phyloP scores from a whole-genome alignment of 2,329 filamentous ascomycete genomes.

The Pseudodiploospora longispora region DNA sequence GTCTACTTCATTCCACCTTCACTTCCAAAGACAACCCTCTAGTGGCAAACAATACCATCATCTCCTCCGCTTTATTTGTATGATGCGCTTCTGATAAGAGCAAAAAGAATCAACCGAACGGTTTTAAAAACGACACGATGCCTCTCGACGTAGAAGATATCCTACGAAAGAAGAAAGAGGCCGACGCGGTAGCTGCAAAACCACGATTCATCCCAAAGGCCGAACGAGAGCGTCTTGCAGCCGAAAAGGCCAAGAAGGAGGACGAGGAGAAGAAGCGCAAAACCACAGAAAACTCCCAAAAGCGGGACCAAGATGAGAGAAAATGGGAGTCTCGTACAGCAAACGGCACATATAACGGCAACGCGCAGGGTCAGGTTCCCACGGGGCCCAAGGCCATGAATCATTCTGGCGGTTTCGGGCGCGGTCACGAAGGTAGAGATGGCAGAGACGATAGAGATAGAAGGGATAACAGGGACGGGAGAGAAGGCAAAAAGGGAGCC shows the following conservation, averaged over 20 bases:
- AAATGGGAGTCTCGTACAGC: slow-evolving; percentile 23
- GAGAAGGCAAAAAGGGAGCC: slow-evolving; percentile 25
- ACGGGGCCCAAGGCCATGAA: slow-evolving; percentile 64
- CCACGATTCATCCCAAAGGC: slow-evolving; percentile 82
- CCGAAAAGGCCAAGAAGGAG: slow-evolving; percentile 69
- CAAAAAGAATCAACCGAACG: too few relatives aligned
- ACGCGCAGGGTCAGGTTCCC: slow-evolving; percentile 37
- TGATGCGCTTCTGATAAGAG: too few relatives aligned
- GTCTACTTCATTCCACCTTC: background rate
- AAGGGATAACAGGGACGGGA: slow-evolving; percentile 32
- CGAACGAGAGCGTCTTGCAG: slow-evolving; percentile 69
- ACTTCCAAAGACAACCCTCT: background rate
- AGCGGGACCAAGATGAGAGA: slow-evolving; percentile 56
- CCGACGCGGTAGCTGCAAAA: slow-evolving; percentile 76
- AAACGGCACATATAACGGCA: slow-evolving; percentile 17
- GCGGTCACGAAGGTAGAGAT: slow-evolving; percentile 25
- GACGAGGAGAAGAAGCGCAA: slow-evolving; percentile 48
- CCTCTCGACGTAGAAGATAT: slow-evolving; percentile 76
- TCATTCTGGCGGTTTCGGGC: slow-evolving; percentile 31
- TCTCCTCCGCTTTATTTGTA: background rate
- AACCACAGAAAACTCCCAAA: slow-evolving; percentile 54
- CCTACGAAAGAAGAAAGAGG: slow-evolving; percentile 74
- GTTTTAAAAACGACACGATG: slow-evolving; percentile 16
- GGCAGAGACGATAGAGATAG: slow-evolving; percentile 41
- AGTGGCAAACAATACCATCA: background rate